Evolutionary conservation across 768 basidiomycete species (phyloP), one percentile per base, ranked within the genome.

Genomic region (Aureoboletus auriporus): DNA sequence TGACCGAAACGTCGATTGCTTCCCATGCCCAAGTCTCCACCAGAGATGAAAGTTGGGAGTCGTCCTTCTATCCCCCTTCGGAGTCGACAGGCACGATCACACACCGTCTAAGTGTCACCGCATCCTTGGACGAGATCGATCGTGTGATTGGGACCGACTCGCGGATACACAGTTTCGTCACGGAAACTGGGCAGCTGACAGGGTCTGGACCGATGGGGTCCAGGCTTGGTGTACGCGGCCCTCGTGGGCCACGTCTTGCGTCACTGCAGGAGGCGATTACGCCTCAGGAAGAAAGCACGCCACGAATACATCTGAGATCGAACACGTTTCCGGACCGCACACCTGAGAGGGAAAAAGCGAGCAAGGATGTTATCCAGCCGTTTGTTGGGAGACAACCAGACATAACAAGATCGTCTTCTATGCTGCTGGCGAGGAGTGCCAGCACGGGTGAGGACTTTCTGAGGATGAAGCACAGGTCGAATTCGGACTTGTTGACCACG

Each of bases 291-390:
- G 48, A 60, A 55, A 58, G 57, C 54, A 53, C 57, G 30, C 57
- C 58, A 44, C 58, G 50, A 50, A 61, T 51, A 56, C 51, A 53
- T 20, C 20, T 20, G 40, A 54, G 50, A 49, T 52, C 54, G 16
- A 54, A 57, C 37, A 66, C 63, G 16, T 78, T 82, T 62, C 61
- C 74, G 31, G 53, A 57, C 30, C 75, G 74, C 40, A 70, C 75
- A 5, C 70, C 73, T 47, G 69, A 75, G 44, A 77, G 75, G 53
- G 60, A 70, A 26, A 56, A 63, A 36, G 60, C 14, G 36, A 35
- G 17, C 36, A 55, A 50, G 31, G 55, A 51, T 6, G n/a, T 29
- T 2, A 52, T 62, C 37, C 54, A 17, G 36, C 61, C 66, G 7
- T 66, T 68, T 49, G 31, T 64, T 8, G 61, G 56, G 20, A 61